Base-by-base conservation (phyloP, 2,329 filamentous ascomycete species). In the Calonectria pteridis region DNA sequence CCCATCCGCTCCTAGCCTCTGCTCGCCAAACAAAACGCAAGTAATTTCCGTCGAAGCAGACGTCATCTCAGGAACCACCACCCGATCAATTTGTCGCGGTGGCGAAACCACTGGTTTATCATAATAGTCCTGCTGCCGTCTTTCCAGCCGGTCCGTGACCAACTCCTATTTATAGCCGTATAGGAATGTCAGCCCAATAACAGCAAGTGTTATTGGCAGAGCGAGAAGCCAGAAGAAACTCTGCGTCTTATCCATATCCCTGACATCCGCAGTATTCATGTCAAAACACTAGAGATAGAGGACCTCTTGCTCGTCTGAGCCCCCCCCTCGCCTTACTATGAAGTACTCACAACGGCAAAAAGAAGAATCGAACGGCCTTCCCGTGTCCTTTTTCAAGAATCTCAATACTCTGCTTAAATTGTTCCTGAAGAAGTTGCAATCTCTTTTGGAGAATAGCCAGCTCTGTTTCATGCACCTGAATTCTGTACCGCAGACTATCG, bases 161-260 rank as follows among this genome's bases (percentile, higher is more conserved):
- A 20, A 26, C 3, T 67, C 65, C 20, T 50, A 35, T 13, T 67
- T 67, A 46, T 67, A 67, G 10, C 49, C 65, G n/a, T 67, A 67
- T 5, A 67, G 9, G 26, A 43, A 67, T 4, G 65, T 50, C 26
- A 46, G 11, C 0, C 50, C n/a, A 11, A 67, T 18, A 33, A 67
- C 33, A 7, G 1, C 9, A 11, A 53, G 14, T 4, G 65, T 58
- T 7, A 58, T 10, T 7, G 65, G 65, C 2, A 55, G 28, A 11
- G 14, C 29, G 4, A 55, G 10, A 18, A 18, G 40, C 50, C 33
- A 67, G 23, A 67, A 67, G 3, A 58, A 31, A 16, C n/a, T 26
- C 33, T 58, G 35, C 1, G 40, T 43, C 11, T 55, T 13, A 4
- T 67, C 28, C 33, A 46, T 67, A 33, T 67, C 65, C 11, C 49